Base-by-base conservation (phyloP, 768 basidiomycete species). In the Xanthoconium purpureum region DNA sequence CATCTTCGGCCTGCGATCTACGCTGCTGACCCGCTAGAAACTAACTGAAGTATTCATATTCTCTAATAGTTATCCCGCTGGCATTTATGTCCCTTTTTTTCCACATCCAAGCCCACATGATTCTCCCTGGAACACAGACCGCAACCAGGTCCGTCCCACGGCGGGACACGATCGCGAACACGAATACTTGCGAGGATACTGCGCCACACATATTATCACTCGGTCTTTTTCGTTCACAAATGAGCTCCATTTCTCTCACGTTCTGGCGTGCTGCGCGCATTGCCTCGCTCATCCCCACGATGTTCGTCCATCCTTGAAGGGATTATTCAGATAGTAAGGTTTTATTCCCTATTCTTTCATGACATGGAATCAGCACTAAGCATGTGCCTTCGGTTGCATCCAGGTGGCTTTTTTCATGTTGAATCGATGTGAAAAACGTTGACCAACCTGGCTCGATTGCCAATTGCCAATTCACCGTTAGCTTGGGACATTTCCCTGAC, bases 241-340 rank as follows among this genome's bases (percentile, higher is more conserved):
- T 51, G 42, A 42, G 43, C 36, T 17, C 39, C 46, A 38, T 52
- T 68, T 60, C 53, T 66, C 64, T 54, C 63, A 67, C 65, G 58
- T 62, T 36, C 35, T 30, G 45, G 54, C 45, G 15, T 69, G 49
- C 49, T 54, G 47, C 38, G 45, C 40, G 50, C 47, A 55, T 48
- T 53, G 46, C 57, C 55, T 59, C 43, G 44, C 47, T 43, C 43
- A 49, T 59, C 54, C 50, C 59, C 62, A 61, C 53, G 64, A 54
- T 58, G 62, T 38, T 55, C 52, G 39, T 47, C 52, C 40, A 15
- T 28, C 50, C 35, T 55, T 37, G 55, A 58, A 47, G 45, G 54
- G 44, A 55, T 40, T 40, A 43, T 43, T 59, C 58, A 57, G 50
- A 62, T 60, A 2, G 4, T 24, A 62, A 65, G 60, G 63, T 56